Base-by-base conservation (phyloP, 2,329 filamentous ascomycete species). In the Fusarium redolens region DNA sequence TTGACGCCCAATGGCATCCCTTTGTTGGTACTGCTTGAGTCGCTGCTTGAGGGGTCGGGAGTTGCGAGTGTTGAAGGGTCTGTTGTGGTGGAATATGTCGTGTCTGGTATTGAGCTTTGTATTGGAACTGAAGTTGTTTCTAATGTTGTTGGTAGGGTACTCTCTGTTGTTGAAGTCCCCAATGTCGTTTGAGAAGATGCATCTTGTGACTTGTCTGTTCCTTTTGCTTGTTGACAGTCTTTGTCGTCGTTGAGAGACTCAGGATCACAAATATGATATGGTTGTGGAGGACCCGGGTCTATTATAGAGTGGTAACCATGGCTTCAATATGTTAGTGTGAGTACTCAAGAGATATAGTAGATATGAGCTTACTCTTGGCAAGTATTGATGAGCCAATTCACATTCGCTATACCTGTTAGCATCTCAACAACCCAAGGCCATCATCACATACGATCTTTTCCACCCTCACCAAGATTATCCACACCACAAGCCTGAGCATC, bases 401-500 rank as follows among this genome's bases (percentile, higher is more conserved):
- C 84, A 73, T 83, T 87, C 52, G 87, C 87, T 89, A 58, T 17
- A 22, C 40, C 11, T 30, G 68, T 79, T 48, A 79, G 65, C 43
- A 59, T 40, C 18, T 48, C 33, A 55, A 35, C 18, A 18, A 40
- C n/a, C 17, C 20, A 7, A 60, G 62, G 30, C 38, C 41, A 60
- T 37, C 52, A 38, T 28, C 62, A 78, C 81, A 52, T 79, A 82
- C 87, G 87, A 75, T 87, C 86, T 77, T 85, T 82, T n/a, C 78
- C 79, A 54, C 64, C 56, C 33, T 69, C 65, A 17, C 66, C 69
- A 33, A 80, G 69, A 56, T 81, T 78, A 59, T 81, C 79, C 48
- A 89, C 85, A 33, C 87, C 87, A 74, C 87, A 89, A 54, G 82
- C 81, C 56, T 81, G 82, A 54, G 83, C 81, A 75, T 88, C 86